Evolutionary conservation across 805 yeast genomes (phyloP).

Genomic region (Candida maltosa): DNA sequence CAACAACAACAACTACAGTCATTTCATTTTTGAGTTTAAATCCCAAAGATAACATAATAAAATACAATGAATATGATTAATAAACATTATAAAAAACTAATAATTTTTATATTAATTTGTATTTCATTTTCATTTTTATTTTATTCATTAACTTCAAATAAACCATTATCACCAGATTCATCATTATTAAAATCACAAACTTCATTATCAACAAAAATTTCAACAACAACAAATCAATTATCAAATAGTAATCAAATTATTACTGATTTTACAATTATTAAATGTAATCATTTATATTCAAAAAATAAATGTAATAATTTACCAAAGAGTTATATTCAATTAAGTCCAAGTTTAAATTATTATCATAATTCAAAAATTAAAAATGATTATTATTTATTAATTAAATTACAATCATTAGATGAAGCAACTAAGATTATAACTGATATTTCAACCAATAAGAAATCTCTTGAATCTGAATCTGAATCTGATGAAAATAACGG

Average conservation of each 20-base stretch:
- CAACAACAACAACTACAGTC: no score
- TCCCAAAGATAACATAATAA: not conserved
- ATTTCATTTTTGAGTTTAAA: not conserved
- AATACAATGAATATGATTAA: conserved; percentile 3
- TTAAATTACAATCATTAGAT: conserved; percentile 1
- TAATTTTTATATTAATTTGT: not conserved
- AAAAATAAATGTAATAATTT: not conserved
- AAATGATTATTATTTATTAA: not conserved
- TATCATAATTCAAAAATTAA: not conserved
- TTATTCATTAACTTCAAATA: not conserved
- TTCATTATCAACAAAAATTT: not conserved
- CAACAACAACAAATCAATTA: not conserved
- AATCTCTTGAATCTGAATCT: no score
- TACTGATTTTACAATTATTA: conserved; percentile 4
- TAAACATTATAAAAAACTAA: conserved; percentile 5
- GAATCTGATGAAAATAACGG: not conserved
- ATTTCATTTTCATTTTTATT: not conserved
- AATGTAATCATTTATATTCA: conserved; percentile 5
- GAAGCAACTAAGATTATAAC: conserved; percentile 5
- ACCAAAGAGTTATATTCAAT: conserved; percentile 7
- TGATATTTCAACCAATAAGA: conserved; percentile 6
- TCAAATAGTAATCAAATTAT: conserved; percentile 1
- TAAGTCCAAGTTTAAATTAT: conserved; percentile 9
- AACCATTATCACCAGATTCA: not conserved
- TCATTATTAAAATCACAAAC: conserved; percentile 2